Conservation (phyloP, 2,329 filamentous ascomycete species). For the Diplodia scrobiculata region DNA sequence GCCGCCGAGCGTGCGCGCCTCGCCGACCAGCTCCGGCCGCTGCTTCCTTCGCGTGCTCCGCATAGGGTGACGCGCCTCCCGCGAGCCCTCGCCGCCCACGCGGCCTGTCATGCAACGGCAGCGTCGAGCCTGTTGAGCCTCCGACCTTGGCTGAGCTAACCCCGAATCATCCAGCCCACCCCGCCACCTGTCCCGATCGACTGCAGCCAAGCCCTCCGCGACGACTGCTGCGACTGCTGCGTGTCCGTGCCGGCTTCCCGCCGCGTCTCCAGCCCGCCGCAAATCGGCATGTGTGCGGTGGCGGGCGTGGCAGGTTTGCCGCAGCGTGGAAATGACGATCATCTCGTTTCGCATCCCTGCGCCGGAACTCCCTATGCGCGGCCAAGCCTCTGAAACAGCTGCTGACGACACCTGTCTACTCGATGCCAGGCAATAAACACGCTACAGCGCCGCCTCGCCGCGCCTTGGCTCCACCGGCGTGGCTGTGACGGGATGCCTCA, state of each 20-base stretch:
- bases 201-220: conserved; percentile 7
- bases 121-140: conserved; percentile 20
- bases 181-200: conserved; percentile 19
- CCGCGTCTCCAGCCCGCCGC: not conserved
- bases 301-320: conserved; percentile 13
- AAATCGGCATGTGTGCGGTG: conserved; percentile 5
- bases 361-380: conserved; percentile 14
- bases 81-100: conserved; percentile 8
- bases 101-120: conserved; percentile 20
- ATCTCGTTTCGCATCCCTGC: conserved; percentile 23
- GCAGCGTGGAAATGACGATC: conserved; percentile 22
- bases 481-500: not conserved
- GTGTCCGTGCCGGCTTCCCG: not conserved
- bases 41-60: not conserved
- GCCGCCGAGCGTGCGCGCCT: not conserved
- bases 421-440: conserved; percentile 9
- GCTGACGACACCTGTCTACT: conserved; percentile 26
- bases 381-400: conserved; percentile 18
- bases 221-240: not conserved
- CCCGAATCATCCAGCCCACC: conserved; percentile 6
- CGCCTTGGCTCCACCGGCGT: conserved; percentile 2
- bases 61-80: not conserved
- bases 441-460: not conserved
- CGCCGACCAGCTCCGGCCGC: not conserved
- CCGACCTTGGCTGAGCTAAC: conserved; percentile 21